A percentile compares a stretch with the other conserved stretches of the same genome.
Conservation (phyloP, 2,329 filamentous ascomycete genomes). For the Zarea fungicola region DNA sequence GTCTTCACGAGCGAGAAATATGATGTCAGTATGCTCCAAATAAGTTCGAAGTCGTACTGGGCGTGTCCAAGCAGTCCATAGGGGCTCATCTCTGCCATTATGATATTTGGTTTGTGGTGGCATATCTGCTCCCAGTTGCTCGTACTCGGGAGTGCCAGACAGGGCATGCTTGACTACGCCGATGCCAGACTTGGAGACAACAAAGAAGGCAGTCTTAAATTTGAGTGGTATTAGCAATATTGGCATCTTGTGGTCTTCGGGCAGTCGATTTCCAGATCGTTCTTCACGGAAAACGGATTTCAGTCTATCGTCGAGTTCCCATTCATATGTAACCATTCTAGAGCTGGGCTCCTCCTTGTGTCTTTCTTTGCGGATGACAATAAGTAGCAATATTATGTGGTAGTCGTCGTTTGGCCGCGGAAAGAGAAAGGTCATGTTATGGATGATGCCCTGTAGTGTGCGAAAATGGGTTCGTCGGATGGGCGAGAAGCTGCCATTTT, state of each 20-base stretch:
- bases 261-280: constrained; percentile 45
- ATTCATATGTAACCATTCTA: constrained; percentile 55
- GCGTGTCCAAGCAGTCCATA: constrained; percentile 83
- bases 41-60: constrained; percentile 63
- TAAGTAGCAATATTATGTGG: constrained; percentile 71
- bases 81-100: constrained; percentile 44
- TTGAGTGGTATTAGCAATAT: constrained; percentile 67
- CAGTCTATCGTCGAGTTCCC: constrained; percentile 49
- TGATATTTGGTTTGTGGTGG: constrained; percentile 39
- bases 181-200: constrained; percentile 58
- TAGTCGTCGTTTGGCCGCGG: constrained; percentile 61
- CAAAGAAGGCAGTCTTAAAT: constrained; percentile 64
- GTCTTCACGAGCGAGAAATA: constrained; percentile 86
- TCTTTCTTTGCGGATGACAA: constrained; percentile 42
- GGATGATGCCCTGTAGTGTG: constrained; percentile 64
- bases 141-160: constrained; percentile 44
- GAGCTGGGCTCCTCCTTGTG: constrained; percentile 28
- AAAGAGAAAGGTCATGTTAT: constrained; percentile 82
- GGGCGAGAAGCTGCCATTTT: constrained; percentile 46
- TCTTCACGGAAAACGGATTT: constrained; percentile 39
- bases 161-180: constrained; percentile 51
- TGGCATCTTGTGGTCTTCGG: constrained; percentile 53
- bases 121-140: constrained; percentile 36
- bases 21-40: constrained; percentile 62
- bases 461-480: constrained; percentile 45